Evolutionary conservation across 257 asterid species (phyloP), one percentile per base, ranked within the genome.

Genomic region (Sherardia arvensis): DNA sequence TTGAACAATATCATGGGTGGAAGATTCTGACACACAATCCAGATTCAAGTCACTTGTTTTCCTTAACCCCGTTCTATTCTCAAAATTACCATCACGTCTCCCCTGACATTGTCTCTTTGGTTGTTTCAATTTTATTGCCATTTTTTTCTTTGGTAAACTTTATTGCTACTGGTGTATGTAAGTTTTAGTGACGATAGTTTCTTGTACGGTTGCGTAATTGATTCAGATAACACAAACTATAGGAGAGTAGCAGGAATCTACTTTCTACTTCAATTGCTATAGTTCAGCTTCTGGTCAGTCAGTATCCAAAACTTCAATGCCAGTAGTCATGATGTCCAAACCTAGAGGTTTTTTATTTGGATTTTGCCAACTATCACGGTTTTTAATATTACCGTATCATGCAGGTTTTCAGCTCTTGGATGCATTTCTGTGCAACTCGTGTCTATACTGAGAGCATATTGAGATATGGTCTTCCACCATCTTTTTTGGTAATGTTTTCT

Each of bases 321-420:
- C 32, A 21, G 11, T 29, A 14, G 7, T 40, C 40, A 7, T 22
- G 32, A 23, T 17, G 26, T 34, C 4, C 5, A 32, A 32, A 33
- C 38, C 53, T 8, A 7, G 12, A 32, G 69, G 28, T 21, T 54
- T 47, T 18, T 65, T 61, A n/a, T 48, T 65, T 67, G 61, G 18
- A 25, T 27, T 43, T 55, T 54, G 30, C 60, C 34, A 64, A n/a
- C n/a, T n/a, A n/a, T n/a, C n/a, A n/a, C n/a, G n/a, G n/a, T n/a
- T n/a, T n/a, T n/a, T n/a, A n/a, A n/a, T n/a, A n/a, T n/a, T n/a
- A n/a, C n/a, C n/a, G n/a, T 62, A 12, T 30, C 58, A 7, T 69
- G 43, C 90, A 91, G 98, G 98, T 86, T 71, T 90, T 90, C 71
- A 76, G 83, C 87, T 90, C 97, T 72, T 90, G 97, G 96, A 90